Evolutionary conservation across 805 yeast species (phyloP).

Genomic region (Suhomyces kilbournensis): DNA sequence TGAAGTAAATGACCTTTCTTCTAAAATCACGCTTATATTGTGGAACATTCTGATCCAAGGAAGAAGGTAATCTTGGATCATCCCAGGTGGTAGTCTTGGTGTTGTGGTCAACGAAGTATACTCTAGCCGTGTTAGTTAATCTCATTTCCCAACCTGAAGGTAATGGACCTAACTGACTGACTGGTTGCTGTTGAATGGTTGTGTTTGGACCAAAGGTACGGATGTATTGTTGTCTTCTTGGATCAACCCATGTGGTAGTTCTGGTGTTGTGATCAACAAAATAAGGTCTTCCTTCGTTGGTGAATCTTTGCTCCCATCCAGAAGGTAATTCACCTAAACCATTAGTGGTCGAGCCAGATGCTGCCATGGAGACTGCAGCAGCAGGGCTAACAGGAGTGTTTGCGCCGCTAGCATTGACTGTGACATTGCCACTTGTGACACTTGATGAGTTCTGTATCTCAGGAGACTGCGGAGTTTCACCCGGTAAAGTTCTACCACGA

Average conservation of each 20-base stretch:
- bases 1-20: slow-evolving; percentile 93
- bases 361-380: slow-evolving; percentile 65
- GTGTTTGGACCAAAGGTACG: slow-evolving; percentile 90
- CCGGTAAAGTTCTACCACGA: slow-evolving; percentile 86
- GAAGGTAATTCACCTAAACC: slow-evolving; percentile 96
- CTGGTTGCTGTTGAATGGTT: slow-evolving; percentile 96
- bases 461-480: slow-evolving; percentile 41
- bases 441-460: slow-evolving; percentile 35
- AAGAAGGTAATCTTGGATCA: slow-evolving; percentile 97
- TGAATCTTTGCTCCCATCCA: slow-evolving; percentile 98
- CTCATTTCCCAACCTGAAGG: slow-evolving; percentile 99
- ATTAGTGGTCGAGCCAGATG: slow-evolving; percentile 86
- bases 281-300: slow-evolving; percentile 97
- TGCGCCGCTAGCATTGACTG: slow-evolving; percentile 43
- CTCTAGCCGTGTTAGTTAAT: slow-evolving; percentile 96
- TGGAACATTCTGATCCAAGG: slow-evolving; percentile 96
- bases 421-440: slow-evolving; percentile 41
- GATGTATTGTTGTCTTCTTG: slow-evolving; percentile 97
- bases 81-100: slow-evolving; percentile 99
- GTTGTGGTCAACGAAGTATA: slow-evolving; percentile 97
- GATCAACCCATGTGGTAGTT: slow-evolving; percentile 99
- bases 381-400: slow-evolving; percentile 59
- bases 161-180: slow-evolving; percentile 93
- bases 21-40: slow-evolving; percentile 99
- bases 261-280: slow-evolving; percentile 99